Conservation (phyloP, 1,139 yeast genomes). For the Groenewaldozyma sp. region DNA sequence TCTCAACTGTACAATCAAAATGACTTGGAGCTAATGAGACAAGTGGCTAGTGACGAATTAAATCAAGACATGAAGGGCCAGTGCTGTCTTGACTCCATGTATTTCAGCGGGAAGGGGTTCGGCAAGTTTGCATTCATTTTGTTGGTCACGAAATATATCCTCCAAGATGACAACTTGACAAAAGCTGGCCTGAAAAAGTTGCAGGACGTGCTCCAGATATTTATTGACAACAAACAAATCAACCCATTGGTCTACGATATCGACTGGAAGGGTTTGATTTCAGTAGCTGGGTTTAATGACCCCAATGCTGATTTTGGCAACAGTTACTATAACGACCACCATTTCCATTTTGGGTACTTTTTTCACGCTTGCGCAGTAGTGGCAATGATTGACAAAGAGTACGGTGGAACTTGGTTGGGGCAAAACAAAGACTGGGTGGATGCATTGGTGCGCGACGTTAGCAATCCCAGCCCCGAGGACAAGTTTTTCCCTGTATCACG, state of each 20-base stretch:
- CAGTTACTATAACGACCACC: conserved; percentile 63
- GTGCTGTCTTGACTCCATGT: conserved; percentile 45
- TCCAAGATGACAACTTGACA: conserved; percentile 44
- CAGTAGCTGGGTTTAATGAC: conserved; percentile 39
- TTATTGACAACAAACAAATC: conserved; percentile 40
- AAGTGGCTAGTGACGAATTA: conserved; percentile 48
- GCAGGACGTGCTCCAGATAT: conserved; percentile 46
- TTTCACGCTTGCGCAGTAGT: conserved; percentile 67
- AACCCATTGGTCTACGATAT: conserved; percentile 63
- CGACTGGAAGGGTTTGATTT: conserved; percentile 55
- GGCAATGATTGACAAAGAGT: conserved; percentile 48
- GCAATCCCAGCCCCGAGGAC: conserved; percentile 54
- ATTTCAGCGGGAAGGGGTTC: conserved; percentile 59
- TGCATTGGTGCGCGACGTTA: conserved; percentile 55
- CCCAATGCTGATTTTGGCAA: conserved; percentile 51
- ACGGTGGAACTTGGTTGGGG: conserved; percentile 54
- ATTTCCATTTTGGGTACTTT: conserved; percentile 66
- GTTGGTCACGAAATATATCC: conserved; percentile 45
- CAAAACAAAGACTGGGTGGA: conserved; percentile 54
- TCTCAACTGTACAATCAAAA: conserved; percentile 35
- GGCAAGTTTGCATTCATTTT: conserved; percentile 69
- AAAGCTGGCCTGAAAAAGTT: conserved; percentile 38
- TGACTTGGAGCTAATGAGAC: conserved; percentile 37
- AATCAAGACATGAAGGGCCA: conserved; percentile 46
- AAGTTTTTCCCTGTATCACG: conserved; percentile 59